Evolutionary conservation across 2,329 filamentous ascomycete genomes (phyloP).

Genomic region (Aureobasidium namibiae): DNA sequence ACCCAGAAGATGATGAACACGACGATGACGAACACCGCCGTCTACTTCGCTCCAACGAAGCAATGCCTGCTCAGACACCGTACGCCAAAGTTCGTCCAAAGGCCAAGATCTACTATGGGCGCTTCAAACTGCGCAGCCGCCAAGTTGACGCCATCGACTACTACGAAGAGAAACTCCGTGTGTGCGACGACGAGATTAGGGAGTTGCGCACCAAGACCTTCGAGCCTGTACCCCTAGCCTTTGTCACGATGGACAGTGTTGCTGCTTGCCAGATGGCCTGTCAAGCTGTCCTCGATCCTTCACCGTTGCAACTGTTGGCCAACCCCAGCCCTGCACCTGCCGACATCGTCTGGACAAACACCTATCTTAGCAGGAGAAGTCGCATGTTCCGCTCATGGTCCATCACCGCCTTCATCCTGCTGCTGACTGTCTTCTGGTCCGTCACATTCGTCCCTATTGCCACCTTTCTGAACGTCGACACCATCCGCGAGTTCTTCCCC

Average conservation of each 20-base stretch:
- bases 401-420: constrained; percentile 72
- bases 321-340: constrained; percentile 80
- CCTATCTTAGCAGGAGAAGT: constrained; percentile 66
- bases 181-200: constrained; percentile 66
- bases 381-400: constrained; percentile 74
- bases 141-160: constrained; percentile 89
- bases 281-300: constrained; percentile 85
- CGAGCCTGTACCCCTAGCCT: constrained; percentile 71
- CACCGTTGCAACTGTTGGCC: constrained; percentile 75
- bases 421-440: constrained; percentile 85
- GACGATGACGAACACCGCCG: constrained; percentile 49
- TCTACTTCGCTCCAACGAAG: constrained; percentile 44
- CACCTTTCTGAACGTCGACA: constrained; percentile 69
- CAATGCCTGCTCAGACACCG: constrained; percentile 32
- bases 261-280: constrained; percentile 90
- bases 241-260: constrained; percentile 96
- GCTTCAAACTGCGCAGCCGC: constrained; percentile 60
- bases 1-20: constrained; percentile 20
- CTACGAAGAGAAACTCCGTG: constrained; percentile 76
- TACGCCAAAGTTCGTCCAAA: constrained; percentile 52
- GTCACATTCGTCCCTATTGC: constrained; percentile 72
- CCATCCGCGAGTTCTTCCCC: constrained; percentile 66
- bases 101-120: constrained; percentile 69
- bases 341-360: constrained; percentile 94
- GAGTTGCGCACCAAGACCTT: constrained; percentile 67